Percentiles rank a stretch among this genome's conserved stretches.
Evolutionary conservation across 169 alveolate species (phyloP).

Genomic region (Babesia ovata): DNA sequence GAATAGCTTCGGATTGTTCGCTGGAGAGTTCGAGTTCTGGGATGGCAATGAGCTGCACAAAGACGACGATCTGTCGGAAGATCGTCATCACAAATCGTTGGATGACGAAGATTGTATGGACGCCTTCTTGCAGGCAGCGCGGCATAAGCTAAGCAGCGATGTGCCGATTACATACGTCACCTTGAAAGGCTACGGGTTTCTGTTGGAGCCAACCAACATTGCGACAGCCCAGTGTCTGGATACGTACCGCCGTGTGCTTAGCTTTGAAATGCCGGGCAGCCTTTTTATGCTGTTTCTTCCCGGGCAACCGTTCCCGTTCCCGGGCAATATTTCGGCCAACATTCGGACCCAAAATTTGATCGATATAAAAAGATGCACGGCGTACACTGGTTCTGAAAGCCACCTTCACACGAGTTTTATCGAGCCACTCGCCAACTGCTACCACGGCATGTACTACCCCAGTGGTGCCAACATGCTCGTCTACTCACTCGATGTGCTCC

Average conservation of each 20-base stretch:
- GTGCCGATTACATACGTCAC: slow-evolving; percentile 48
- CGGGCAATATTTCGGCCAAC: slow-evolving; percentile 28
- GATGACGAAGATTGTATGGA: slow-evolving; percentile 50
- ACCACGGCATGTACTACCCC: slow-evolving; percentile 48
- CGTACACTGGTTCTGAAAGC: slow-evolving; percentile 54
- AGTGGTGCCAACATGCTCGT: slow-evolving; percentile 41
- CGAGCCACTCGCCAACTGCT: slow-evolving; percentile 29
- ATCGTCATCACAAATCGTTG: background rate
- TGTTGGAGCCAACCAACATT: slow-evolving; percentile 61
- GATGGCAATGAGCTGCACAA: slow-evolving; percentile 27
- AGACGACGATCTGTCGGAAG: background rate
- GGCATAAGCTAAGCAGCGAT: slow-evolving; percentile 4
- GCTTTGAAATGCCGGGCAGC: slow-evolving; percentile 2
- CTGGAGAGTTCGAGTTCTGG: slow-evolving; percentile 66
- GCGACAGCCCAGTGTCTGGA: slow-evolving; percentile 64
- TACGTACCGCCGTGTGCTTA: slow-evolving; percentile 34
- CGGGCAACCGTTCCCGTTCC: background rate
- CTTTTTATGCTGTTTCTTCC: slow-evolving; percentile 55
- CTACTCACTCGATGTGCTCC: slow-evolving; percentile 52
- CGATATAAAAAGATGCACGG: slow-evolving; percentile 57
- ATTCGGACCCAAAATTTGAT: slow-evolving; percentile 43
- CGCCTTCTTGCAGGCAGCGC: background rate
- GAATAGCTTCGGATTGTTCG: slow-evolving; percentile 48
- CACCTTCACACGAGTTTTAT: slow-evolving; percentile 27
- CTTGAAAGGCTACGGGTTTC: slow-evolving; percentile 59